Conservation (phyloP, 192 early-diverging fungal species). For the Diversispora epigaea region DNA sequence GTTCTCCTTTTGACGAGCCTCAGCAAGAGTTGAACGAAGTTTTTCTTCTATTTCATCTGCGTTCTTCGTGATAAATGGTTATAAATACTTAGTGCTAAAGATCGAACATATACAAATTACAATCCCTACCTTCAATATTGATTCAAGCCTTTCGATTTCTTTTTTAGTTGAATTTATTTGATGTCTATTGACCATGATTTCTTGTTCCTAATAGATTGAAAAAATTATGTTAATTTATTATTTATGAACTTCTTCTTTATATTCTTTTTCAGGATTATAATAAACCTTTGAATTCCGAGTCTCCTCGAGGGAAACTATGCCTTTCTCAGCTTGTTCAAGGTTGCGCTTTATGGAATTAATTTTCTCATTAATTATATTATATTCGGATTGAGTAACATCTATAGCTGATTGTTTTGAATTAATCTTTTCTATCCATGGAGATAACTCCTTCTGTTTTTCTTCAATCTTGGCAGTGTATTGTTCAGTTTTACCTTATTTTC, state of each 20-base stretch:
- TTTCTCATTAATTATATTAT: constrained; percentile 70
- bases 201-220: constrained; percentile 36
- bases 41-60: constrained; percentile 41
- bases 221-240: constrained; percentile 43
- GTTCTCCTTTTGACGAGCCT: constrained; percentile 64
- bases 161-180: background rate
- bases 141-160: constrained; percentile 16
- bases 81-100: background rate
- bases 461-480: constrained; percentile 79
- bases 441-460: constrained; percentile 78
- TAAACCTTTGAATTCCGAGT: constrained; percentile 41
- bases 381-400: constrained; percentile 81
- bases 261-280: constrained; percentile 19
- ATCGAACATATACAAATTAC: background rate
- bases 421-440: constrained; percentile 86
- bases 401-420: constrained; percentile 68
- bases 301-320: constrained; percentile 47
- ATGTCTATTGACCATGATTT: constrained; percentile 36
- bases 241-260: background rate
- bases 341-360: constrained; percentile 49
- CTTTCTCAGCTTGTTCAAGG: constrained; percentile 62
- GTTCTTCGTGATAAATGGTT: constrained; percentile 35
- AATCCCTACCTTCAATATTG: background rate
- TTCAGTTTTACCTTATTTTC: constrained; percentile 76
- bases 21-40: constrained; percentile 40